A percentile compares a stretch with the other conserved stretches of the same genome.
These are phyloP conservation scores for Basipetospora sp. DNA, from an alignment of 2,329 filamentous ascomycete genomes.

Conservation along the genomic window DNA sequence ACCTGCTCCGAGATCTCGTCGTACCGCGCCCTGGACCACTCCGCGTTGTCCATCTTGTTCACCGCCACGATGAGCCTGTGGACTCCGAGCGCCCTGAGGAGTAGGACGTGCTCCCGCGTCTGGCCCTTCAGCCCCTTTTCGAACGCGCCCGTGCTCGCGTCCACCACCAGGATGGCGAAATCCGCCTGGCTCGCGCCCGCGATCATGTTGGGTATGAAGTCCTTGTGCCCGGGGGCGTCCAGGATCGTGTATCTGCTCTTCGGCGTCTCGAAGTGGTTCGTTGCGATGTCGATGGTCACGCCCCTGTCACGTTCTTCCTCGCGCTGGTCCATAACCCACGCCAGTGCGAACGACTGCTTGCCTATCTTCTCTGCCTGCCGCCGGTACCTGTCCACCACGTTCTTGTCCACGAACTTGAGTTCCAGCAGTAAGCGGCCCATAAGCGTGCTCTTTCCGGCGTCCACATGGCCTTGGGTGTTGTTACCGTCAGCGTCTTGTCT, in stretches of 20 bases:
- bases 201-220: slow-evolving; percentile 99
- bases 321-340: slow-evolving; percentile 91
- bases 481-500: slow-evolving; percentile 1
- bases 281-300: slow-evolving; percentile 93
- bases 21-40: slow-evolving; percentile 72
- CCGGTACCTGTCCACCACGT: slow-evolving; percentile 74
- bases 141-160: slow-evolving; percentile 78
- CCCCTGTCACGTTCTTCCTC: slow-evolving; percentile 78
- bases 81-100: slow-evolving; percentile 82
- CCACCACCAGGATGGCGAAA: slow-evolving; percentile 86
- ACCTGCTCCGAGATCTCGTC: slow-evolving; percentile 75
- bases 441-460: slow-evolving; percentile 91
- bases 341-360: slow-evolving; percentile 88
- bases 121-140: slow-evolving; percentile 88
- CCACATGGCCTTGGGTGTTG: slow-evolving; percentile 62
- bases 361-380: slow-evolving; percentile 83
- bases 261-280: slow-evolving; percentile 83
- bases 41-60: slow-evolving; percentile 83
- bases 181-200: slow-evolving; percentile 91
- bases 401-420: slow-evolving; percentile 71
- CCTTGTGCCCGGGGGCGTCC: slow-evolving; percentile 83
- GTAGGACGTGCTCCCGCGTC: slow-evolving; percentile 80
- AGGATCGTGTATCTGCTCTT: slow-evolving; percentile 82
- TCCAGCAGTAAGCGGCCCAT: slow-evolving; percentile 92
- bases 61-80: slow-evolving; percentile 77